A percentile compares a stretch with the other conserved stretches of the same genome.
Conservation (phyloP, 202 grass and related monocot genomes). For the Zizania palustris region DNA sequence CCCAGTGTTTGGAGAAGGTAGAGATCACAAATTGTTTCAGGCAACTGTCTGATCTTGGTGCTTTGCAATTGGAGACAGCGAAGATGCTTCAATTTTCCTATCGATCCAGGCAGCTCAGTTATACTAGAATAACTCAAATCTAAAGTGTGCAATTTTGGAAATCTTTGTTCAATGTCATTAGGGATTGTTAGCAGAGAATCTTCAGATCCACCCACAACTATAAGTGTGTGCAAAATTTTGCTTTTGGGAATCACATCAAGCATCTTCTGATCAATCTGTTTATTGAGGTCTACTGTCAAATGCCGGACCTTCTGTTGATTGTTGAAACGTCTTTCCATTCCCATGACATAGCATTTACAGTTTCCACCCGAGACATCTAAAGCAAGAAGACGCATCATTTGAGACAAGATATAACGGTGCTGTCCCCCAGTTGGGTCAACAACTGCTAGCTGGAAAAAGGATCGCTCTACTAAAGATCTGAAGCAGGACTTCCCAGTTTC, state of each 20-base stretch:
- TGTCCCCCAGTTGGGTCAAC: not conserved
- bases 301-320: constrained; percentile 4
- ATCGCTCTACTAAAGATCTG: constrained; percentile 36
- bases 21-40: constrained; percentile 27
- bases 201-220: constrained; percentile 30
- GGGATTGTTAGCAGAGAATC: constrained; percentile 6
- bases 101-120: constrained; percentile 39
- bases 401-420: constrained; percentile 37
- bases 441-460: constrained; percentile 39
- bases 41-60: constrained; percentile 48
- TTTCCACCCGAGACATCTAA: constrained; percentile 18
- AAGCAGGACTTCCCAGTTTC: constrained; percentile 44
- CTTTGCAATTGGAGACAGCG: constrained; percentile 49
- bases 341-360: constrained; percentile 36
- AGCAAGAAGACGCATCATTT: constrained; percentile 31
- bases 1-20: constrained; percentile 58
- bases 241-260: constrained; percentile 18
- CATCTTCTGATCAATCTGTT: not conserved
- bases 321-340: not conserved
- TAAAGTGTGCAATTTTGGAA: constrained; percentile 39
- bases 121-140: constrained; percentile 49
- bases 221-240: constrained; percentile 38
- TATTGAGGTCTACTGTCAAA: constrained; percentile 30
- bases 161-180: constrained; percentile 16
- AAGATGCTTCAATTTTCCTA: constrained; percentile 53